Percentiles rank a stretch among this genome's conserved stretches.
Evolutionary conservation across 768 basidiomycete species (phyloP).

Genomic region (Leccinellum rugosiceps): DNA sequence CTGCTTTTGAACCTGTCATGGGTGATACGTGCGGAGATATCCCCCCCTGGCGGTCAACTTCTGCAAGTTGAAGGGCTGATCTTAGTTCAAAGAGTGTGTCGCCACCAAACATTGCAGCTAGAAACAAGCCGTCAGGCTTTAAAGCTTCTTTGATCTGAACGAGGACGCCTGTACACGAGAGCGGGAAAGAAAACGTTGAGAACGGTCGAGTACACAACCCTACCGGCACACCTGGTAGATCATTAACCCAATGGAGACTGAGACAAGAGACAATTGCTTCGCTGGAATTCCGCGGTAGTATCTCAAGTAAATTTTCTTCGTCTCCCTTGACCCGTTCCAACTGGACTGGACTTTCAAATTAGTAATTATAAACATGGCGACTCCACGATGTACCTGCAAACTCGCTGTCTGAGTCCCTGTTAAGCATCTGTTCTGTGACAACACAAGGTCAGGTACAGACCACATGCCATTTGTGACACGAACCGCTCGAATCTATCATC

Average conservation of each 20-base stretch:
- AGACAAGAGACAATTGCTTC: conserved; percentile 92
- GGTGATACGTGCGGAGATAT: conserved; percentile 96
- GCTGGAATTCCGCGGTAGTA: conserved; percentile 69
- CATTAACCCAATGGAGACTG: conserved; percentile 95
- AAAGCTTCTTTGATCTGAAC: conserved; percentile 84
- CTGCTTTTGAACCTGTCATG: conserved; percentile 75
- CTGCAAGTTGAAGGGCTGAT: conserved; percentile 90
- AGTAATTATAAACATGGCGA: not conserved
- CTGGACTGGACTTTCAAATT: conserved; percentile 49
- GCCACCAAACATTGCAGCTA: conserved; percentile 93
- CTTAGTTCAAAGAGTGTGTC: conserved; percentile 96
- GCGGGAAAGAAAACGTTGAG: not conserved
- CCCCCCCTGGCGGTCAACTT: conserved; percentile 91
- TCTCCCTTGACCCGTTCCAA: conserved; percentile 77
- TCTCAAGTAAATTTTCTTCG: conserved; percentile 74
- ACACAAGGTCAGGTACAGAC: conserved; percentile 3
- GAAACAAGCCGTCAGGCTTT: conserved; percentile 88
- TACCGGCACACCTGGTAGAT: conserved; percentile 73
- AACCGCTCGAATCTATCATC: conserved; percentile 89
- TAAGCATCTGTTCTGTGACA: conserved; percentile 57
- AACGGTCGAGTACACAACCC: not conserved
- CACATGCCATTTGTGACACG: conserved; percentile 16
- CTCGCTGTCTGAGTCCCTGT: conserved; percentile 73
- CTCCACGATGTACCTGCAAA: conserved; percentile 64
- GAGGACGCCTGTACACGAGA: conserved; percentile 56